A percentile compares a stretch with the other conserved stretches of the same genome.
These are phyloP conservation scores for Pleurotus tuoliensis DNA, from an alignment of 768 basidiomycete genomes.

Conservation along the genomic window DNA sequence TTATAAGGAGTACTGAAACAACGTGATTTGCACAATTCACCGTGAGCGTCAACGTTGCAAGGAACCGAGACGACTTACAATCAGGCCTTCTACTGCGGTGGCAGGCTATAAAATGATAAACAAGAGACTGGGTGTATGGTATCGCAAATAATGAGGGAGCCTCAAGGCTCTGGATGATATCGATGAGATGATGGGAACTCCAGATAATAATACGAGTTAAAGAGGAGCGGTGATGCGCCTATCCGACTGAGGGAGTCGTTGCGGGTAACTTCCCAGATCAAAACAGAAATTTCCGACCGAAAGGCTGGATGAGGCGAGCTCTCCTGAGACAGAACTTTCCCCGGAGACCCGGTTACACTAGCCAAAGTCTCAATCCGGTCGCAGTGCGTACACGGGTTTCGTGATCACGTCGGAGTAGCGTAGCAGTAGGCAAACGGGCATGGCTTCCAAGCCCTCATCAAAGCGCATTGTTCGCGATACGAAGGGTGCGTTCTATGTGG, in stretches of 20 bases:
- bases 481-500: too few relatives aligned
- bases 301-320: background rate
- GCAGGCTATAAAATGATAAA: background rate
- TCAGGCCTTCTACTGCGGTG: background rate
- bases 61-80: background rate
- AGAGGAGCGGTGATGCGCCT: background rate
- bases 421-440: too few relatives aligned
- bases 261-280: background rate
- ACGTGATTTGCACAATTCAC: background rate
- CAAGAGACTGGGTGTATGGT: slow-evolving; percentile 2
- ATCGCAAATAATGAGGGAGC: background rate
- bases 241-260: background rate
- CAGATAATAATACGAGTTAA: background rate
- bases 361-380: too few relatives aligned
- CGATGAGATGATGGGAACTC: background rate
- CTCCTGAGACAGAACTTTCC: background rate
- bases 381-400: too few relatives aligned
- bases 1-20: background rate
- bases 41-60: background rate
- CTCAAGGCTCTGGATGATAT: background rate
- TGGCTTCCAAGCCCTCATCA: too few relatives aligned
- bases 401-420: too few relatives aligned
- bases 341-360: too few relatives aligned
- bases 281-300: background rate
- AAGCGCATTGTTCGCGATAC: too few relatives aligned